Conservation (phyloP, 1,284 basidiomycete genomes). For the Malassezia restricta region DNA sequence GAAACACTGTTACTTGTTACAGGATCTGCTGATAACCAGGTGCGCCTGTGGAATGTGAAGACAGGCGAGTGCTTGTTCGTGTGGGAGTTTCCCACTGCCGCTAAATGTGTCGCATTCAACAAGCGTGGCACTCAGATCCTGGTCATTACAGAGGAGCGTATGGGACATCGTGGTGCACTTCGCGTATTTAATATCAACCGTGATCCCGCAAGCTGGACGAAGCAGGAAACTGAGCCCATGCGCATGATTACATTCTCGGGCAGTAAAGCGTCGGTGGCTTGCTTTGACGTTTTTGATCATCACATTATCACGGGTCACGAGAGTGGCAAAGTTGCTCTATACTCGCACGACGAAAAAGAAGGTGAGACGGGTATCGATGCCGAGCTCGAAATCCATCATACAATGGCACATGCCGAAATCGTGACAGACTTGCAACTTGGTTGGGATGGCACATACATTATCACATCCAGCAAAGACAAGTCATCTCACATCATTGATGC, state of each 20-base stretch:
- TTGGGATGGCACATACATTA: conserved; percentile 81
- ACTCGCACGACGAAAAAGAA: conserved; percentile 43
- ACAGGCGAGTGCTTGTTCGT: conserved; percentile 65
- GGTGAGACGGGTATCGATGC: conserved; percentile 54
- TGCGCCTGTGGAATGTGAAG: conserved; percentile 79
- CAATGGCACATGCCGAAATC: conserved; percentile 26
- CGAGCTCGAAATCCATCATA: conserved; percentile 68
- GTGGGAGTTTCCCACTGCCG: conserved; percentile 97
- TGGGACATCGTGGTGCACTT: conserved; percentile 59
- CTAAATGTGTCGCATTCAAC: conserved; percentile 84
- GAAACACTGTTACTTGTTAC: conserved; percentile 77
- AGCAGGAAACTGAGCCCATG: conserved; percentile 32
- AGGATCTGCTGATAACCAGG: conserved; percentile 72
- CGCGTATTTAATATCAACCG: conserved; percentile 67
- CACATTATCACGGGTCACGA: conserved; percentile 88
- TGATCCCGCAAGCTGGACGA: conserved; percentile 33
- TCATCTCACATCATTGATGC: conserved; percentile 83
- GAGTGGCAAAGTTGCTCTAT: conserved; percentile 65
- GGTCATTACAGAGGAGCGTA: conserved; percentile 91
- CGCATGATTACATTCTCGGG: conserved; percentile 45
- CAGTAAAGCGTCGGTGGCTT: conserved; percentile 78
- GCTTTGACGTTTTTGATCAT: conserved; percentile 68
- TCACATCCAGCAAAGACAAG: conserved; percentile 95
- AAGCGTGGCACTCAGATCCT: conserved; percentile 56
- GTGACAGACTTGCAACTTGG: conserved; percentile 80